Evolutionary conservation across 352 stramenopile genomes (phyloP).

Genomic region (Pelagophyceae sp.): DNA sequence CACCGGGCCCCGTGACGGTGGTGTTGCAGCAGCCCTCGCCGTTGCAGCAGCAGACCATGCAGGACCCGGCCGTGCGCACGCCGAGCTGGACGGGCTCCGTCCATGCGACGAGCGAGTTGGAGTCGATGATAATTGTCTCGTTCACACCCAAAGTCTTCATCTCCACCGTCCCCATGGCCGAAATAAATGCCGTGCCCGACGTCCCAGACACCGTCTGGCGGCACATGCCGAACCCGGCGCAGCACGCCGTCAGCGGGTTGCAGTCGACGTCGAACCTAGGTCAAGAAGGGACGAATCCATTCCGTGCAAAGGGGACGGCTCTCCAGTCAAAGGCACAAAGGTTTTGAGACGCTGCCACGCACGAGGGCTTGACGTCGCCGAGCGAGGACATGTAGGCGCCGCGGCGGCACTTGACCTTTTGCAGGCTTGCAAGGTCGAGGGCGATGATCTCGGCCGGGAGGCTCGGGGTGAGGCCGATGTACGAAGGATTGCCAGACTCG

Average conservation of each 20-base stretch:
- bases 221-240: constrained; percentile 34
- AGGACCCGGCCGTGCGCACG: constrained; percentile 31
- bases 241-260: constrained; percentile 34
- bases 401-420: constrained; percentile 28
- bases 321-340: too few relatives aligned
- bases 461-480: constrained; percentile 40
- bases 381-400: constrained; percentile 39
- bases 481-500: constrained; percentile 27
- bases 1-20: constrained; percentile 14
- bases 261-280: constrained; percentile 34
- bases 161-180: constrained; percentile 39
- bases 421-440: constrained; percentile 35
- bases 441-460: constrained; percentile 41
- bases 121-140: constrained; percentile 40
- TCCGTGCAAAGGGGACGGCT: too few relatives aligned
- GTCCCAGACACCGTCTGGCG: constrained; percentile 37
- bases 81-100: constrained; percentile 31
- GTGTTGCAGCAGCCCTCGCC: constrained; percentile 34
- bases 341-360: too few relatives aligned
- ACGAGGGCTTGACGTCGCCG: constrained; percentile 36
- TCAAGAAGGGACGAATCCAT: too few relatives aligned
- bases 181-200: constrained; percentile 36
- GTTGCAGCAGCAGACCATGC: constrained; percentile 35
- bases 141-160: constrained; percentile 27
- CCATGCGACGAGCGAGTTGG: constrained; percentile 35